Evolutionary conservation across 1,139 yeast species (phyloP).

Genomic region (Saccharomyces hybrid): DNA sequence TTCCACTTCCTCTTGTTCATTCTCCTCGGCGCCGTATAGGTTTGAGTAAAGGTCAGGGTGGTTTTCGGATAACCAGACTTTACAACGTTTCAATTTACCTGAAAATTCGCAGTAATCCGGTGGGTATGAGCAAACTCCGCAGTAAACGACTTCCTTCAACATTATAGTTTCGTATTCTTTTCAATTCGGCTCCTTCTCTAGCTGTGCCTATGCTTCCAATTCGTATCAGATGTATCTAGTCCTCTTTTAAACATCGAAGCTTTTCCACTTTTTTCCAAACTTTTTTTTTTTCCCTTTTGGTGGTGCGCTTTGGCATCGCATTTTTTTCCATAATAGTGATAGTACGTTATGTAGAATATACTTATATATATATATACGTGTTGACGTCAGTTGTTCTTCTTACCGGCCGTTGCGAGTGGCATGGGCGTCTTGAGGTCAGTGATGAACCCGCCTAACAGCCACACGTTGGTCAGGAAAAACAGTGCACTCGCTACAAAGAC

Average conservation of each 20-base stretch:
- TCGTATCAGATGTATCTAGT: not conserved
- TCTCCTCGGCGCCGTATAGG: slow-evolving; percentile 39
- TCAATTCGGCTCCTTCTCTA: not conserved
- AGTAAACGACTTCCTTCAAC: slow-evolving; percentile 52
- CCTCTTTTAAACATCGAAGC: not conserved
- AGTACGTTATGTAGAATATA: not conserved
- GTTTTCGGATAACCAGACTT: slow-evolving; percentile 64
- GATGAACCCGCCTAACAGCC: slow-evolving; percentile 54
- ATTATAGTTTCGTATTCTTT: not conserved
- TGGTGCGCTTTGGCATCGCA: not conserved
- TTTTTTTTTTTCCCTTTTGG: not conserved
- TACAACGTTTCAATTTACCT: slow-evolving; percentile 71
- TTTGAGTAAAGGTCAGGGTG: slow-evolving; percentile 50
- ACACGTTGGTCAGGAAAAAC: slow-evolving; percentile 64
- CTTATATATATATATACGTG: not conserved
- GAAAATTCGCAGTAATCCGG: slow-evolving; percentile 95
- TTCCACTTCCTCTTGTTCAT: slow-evolving; percentile 15
- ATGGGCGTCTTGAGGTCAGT: not conserved
- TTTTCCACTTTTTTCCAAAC: not conserved
- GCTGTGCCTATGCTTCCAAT: not conserved
- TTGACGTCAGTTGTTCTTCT: not conserved
- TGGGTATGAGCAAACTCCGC: slow-evolving; percentile 81
- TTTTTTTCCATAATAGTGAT: too few species aligned
- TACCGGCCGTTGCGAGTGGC: not conserved
- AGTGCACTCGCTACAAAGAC: slow-evolving; percentile 52